Base-by-base conservation (phyloP, 441 rosid species). In the Euphorbia corollata region DNA sequence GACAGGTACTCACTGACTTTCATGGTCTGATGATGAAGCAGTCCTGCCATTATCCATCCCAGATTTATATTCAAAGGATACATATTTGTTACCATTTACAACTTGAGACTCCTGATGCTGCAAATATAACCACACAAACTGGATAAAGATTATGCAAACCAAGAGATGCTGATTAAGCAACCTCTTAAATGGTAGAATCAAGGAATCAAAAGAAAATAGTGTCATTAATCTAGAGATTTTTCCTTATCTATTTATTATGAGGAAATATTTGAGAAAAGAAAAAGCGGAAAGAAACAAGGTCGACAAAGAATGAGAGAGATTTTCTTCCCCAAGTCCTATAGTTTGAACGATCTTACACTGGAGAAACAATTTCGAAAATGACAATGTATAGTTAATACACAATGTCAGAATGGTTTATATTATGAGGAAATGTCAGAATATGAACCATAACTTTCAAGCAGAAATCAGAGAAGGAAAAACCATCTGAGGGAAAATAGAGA, bases 1-100 rank as follows among this genome's bases (percentile, higher is more conserved):
- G n/a, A n/a, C 9, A 59, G 79, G 80, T 71, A 90, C 99, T 90
- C 77, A 95, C 99, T 92, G 99, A 84, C 96, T 87, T 82, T 95
- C 99, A 64, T 68, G 92, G 70, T 95, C 99, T 5, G 99, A 92
- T 55, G 99, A 95, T 62, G 99, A 95, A 77, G 88, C 98, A 72
- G 84, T 83, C 80, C 96, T 90, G 68, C 95, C 95, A 68, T 72
- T 86, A 73, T 90, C 96, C 97, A 92, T 88, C 62, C 97, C 98
- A 81, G 99, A 74, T 79, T 92, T 95, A 79, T 88, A 92, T 73
- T 95, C 99, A 77, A 95, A 95, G 51, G 98, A 95, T 61, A 83
- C 66, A 78, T 88, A 90, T 74, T 92, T 94, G 81, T 85, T 86
- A 73, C 96, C 96, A 75, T 85, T 95, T 6, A 36, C 41, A 36